Conservation (phyloP, 768 basidiomycete genomes). For the Lentinula detonsa region DNA sequence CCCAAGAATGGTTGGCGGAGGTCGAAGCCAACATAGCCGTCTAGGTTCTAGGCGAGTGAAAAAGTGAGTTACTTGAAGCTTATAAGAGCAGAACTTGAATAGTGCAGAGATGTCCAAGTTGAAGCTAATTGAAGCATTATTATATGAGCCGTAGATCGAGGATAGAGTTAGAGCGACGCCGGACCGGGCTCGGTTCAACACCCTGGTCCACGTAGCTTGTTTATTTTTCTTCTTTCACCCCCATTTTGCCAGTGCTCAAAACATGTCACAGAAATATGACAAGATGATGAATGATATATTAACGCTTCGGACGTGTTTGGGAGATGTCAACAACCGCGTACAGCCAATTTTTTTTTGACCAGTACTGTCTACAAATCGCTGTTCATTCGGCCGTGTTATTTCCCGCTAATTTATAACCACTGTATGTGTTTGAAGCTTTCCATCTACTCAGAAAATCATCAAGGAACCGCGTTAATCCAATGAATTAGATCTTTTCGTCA, state of each 20-base stretch:
- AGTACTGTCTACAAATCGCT: neutral
- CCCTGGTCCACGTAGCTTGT: neutral
- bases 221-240: neutral
- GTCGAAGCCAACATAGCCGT: neutral
- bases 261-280: neutral
- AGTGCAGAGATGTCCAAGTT: too few relatives aligned
- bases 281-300: neutral
- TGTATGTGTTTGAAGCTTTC: neutral
- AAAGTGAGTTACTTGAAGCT: neutral
- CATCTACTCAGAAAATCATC: neutral
- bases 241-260: neutral
- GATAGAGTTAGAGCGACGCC: too few relatives aligned
- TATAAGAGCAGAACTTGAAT: too few relatives aligned
- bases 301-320: neutral
- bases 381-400: neutral
- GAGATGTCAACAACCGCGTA: neutral
- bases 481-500: neutral
- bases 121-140: too few relatives aligned
- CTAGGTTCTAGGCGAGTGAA: neutral
- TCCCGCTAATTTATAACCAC: neutral
- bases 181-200: neutral
- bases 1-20: neutral
- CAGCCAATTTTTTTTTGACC: neutral
- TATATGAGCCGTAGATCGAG: too few relatives aligned
- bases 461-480: neutral